Base-by-base conservation (phyloP, 2,329 filamentous ascomycete genomes). In the Xylaria sp. region DNA sequence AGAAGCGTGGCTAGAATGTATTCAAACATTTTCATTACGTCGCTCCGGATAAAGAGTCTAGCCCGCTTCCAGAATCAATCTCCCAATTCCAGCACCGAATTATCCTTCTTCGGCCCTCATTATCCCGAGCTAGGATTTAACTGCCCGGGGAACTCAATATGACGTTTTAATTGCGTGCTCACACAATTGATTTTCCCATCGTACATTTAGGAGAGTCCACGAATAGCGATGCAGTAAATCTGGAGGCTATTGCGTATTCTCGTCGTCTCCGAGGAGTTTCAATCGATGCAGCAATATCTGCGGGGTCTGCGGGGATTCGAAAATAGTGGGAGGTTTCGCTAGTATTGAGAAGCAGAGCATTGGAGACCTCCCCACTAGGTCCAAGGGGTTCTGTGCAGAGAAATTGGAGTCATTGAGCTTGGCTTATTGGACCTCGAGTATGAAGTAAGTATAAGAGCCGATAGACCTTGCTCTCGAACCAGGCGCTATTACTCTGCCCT, bases 61-160 rank as follows among this genome's bases (percentile, higher is more conserved):
- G 8, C 18, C 27, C 18, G 25, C 13, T 21, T 12, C 42, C 3
- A 32, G 47, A 6, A 35, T 48, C 18, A 25, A 62, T 65, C 2
- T 40, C 10, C 32, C 27, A 55, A 50, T 63, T 35, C 63, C 54
- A 66, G 63, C 13, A 37, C 18, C 13, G 3, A 23, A 47, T 59
- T 40, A 40, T 44, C n/a, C 59, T n/a, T 18, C 13, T 29, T 69
- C 67, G 67, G 67, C 6, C n/a, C 25, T 23, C 53, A 69, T 59
- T 69, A 29, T 37, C 47, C 67, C 67, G 67, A 66, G 29, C 51
- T 23, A 40, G 27, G n/a, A 53, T 42, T 27, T 10, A 6, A 42
- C 27, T 37, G 58, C 23, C 42, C 37, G 37, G 21, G 48, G 51
- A 10, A 4, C 47, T 29, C 21, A 29, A 27, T 13, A 62, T 61